phyloP scores from a whole-genome alignment of 441 rosid genomes.

The Brassica hybrid region DNA sequence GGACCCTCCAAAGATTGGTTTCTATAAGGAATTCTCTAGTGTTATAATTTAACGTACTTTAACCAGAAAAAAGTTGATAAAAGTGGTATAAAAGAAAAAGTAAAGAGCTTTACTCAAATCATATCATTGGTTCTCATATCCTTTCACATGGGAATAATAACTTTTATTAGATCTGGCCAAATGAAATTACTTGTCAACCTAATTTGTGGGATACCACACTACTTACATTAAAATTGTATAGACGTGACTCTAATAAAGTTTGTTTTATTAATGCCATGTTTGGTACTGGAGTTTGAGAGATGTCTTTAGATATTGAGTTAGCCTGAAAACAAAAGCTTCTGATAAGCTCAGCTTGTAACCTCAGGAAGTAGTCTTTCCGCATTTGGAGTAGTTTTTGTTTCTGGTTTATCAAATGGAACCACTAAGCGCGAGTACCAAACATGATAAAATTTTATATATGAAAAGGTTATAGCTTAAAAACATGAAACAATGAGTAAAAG shows the following conservation, averaged over 20 bases:
- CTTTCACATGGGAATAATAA: slow-evolving; percentile 3
- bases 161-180: background rate
- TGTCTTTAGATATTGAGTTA: background rate
- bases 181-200: background rate
- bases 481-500: background rate
- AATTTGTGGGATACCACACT: background rate
- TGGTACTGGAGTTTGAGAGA: background rate
- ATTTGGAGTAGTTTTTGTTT: slow-evolving; percentile 2
- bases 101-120: background rate
- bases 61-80: background rate
- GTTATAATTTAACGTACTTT: background rate
- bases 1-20: slow-evolving; percentile 16
- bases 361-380: background rate
- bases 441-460: background rate
- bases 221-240: background rate
- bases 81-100: background rate
- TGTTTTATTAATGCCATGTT: background rate
- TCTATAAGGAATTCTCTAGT: background rate
- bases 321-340: background rate
- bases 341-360: background rate
- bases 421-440: background rate
- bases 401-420: background rate
- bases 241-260: background rate
- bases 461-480: background rate
- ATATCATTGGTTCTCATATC: slow-evolving; percentile 10